Evolutionary conservation across 2,329 filamentous ascomycete genomes (phyloP).

Genomic region (Venturia asperata): DNA sequence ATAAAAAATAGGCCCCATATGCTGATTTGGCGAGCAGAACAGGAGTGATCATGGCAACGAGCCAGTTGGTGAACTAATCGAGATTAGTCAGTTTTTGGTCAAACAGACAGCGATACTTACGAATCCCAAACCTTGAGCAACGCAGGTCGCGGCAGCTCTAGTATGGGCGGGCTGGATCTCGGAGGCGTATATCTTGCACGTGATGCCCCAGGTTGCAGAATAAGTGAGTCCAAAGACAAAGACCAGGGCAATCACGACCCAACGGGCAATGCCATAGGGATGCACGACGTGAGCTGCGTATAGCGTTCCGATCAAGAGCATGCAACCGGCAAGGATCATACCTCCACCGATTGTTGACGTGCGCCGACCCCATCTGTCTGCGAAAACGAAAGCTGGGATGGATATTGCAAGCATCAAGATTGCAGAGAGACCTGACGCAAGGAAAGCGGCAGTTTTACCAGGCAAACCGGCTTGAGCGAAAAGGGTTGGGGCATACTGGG

Average conservation of each 20-base stretch:
- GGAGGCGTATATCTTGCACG: slow-evolving; percentile 49
- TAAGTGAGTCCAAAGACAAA: slow-evolving; percentile 44
- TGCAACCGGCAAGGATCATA: slow-evolving; percentile 41
- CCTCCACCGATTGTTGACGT: slow-evolving; percentile 50
- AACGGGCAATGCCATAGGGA: slow-evolving; percentile 36
- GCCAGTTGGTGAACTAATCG: slow-evolving; percentile 30
- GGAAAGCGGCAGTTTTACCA: slow-evolving; percentile 45
- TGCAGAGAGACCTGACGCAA: slow-evolving; percentile 53
- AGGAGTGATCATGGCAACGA: slow-evolving; percentile 38
- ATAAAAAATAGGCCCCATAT: slow-evolving; percentile 31
- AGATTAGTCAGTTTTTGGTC: not conserved
- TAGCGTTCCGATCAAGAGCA: slow-evolving; percentile 48
- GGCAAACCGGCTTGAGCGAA: slow-evolving; percentile 51
- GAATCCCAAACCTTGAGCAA: slow-evolving; percentile 49
- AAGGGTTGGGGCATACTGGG: slow-evolving; percentile 50
- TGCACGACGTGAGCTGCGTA: slow-evolving; percentile 45
- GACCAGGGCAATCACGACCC: slow-evolving; percentile 46
- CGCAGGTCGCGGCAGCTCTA: slow-evolving; percentile 47
- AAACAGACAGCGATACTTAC: slow-evolving; percentile 25
- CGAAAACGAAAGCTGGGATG: slow-evolving; percentile 47
- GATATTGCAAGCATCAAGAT: slow-evolving; percentile 49
- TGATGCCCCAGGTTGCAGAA: slow-evolving; percentile 47
- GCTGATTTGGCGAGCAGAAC: slow-evolving; percentile 42
- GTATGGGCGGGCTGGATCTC: slow-evolving; percentile 53
- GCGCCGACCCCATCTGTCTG: slow-evolving; percentile 50